phyloP scores from a whole-genome alignment of 2,329 filamentous ascomycete species.

The Metarhizium anisopliae region DNA sequence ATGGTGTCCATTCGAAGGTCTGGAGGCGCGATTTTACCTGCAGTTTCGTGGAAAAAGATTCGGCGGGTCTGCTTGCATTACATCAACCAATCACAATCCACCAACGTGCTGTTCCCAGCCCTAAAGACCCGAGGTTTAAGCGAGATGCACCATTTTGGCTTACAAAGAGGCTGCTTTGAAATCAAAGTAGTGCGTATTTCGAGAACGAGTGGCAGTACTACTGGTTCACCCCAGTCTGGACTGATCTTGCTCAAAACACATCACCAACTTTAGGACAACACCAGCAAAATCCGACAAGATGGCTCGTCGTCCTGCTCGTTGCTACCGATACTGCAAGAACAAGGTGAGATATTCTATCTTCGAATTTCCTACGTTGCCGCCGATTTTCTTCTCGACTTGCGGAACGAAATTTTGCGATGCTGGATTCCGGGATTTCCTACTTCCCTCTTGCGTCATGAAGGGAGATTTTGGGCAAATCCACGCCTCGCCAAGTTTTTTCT shows the following conservation, averaged over 20 bases:
- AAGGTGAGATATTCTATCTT: constrained; percentile 58
- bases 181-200: constrained; percentile 31
- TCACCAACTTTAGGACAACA: constrained; percentile 22
- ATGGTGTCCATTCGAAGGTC: neutral
- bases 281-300: constrained; percentile 67
- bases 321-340: constrained; percentile 99
- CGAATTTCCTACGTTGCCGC: constrained; percentile 2
- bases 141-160: constrained; percentile 21
- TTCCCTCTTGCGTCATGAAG: neutral
- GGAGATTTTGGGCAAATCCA: neutral
- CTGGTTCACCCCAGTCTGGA: constrained; percentile 16
- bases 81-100: constrained; percentile 19
- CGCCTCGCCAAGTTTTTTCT: neutral
- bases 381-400: neutral
- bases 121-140: constrained; percentile 32
- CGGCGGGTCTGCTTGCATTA: constrained; percentile 10
- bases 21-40: neutral
- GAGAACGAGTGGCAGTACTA: constrained; percentile 16
- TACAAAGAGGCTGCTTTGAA: constrained; percentile 41
- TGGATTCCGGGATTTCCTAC: neutral
- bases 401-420: neutral
- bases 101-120: constrained; percentile 16
- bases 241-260: constrained; percentile 26
- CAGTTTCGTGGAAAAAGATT: neutral
- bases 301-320: constrained; percentile 98